A percentile compares a stretch with the other conserved stretches of the same genome.
Evolutionary conservation across 805 yeast species (phyloP).

Genomic region (Tetrapisispora nanseiensis): DNA sequence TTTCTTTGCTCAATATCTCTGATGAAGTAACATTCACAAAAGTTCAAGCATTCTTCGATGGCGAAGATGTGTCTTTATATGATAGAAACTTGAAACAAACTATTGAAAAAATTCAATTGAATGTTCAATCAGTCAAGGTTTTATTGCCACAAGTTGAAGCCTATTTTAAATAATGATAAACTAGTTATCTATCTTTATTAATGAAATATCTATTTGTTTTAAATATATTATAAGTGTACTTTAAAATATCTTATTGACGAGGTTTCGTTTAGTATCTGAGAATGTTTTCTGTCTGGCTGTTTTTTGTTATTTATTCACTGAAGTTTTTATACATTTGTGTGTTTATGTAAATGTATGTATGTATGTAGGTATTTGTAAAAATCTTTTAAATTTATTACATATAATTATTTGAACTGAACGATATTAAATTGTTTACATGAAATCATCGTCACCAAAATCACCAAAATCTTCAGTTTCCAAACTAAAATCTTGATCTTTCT

Average conservation of each 20-base stretch:
- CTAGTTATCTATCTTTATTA: too few species aligned
- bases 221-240: too few species aligned
- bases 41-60: slow-evolving; percentile 28
- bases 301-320: too few species aligned
- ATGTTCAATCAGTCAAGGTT: slow-evolving; percentile 1
- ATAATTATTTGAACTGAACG: too few species aligned
- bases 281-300: too few species aligned
- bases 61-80: slow-evolving; percentile 19
- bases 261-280: too few species aligned
- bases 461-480: slow-evolving; percentile 41
- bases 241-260: too few species aligned
- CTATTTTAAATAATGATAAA: slow-evolving; percentile 2
- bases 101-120: slow-evolving; percentile 10
- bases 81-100: slow-evolving; percentile 13
- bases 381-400: too few species aligned
- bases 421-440: slow-evolving; percentile 45
- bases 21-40: slow-evolving; percentile 31
- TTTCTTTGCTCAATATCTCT: slow-evolving; percentile 27
- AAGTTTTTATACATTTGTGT: too few species aligned
- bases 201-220: too few species aligned
- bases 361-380: background rate
- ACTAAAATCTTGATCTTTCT: slow-evolving; percentile 57
- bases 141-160: slow-evolving; percentile 1
- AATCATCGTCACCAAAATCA: slow-evolving; percentile 72
- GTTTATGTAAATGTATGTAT: too few species aligned